These are phyloP conservation scores for Pichia cabralensis DNA, from an alignment of 805 yeast genomes.

Conservation along the genomic window DNA sequence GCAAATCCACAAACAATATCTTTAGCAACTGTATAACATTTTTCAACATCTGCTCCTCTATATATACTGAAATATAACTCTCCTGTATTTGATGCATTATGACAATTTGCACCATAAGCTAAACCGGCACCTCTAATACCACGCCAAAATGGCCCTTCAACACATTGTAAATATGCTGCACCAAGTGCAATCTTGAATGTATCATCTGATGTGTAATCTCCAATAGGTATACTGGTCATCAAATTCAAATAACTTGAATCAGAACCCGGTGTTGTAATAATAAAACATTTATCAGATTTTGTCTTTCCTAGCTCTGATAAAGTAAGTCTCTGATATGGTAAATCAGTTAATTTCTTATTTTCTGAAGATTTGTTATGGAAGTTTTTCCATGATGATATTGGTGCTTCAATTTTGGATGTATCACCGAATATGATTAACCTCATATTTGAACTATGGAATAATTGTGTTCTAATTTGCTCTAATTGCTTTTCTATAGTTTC, in stretches of 20 bases:
- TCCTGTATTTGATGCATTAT: constrained; percentile 54
- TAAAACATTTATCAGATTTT: constrained; percentile 44
- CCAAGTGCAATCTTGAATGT: constrained; percentile 63
- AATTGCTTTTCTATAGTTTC: constrained; percentile 37
- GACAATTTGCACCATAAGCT: constrained; percentile 77
- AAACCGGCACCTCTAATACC: constrained; percentile 91
- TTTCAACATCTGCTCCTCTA: constrained; percentile 74
- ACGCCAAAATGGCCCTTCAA: constrained; percentile 96
- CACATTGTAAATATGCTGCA: constrained; percentile 67
- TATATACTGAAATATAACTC: constrained; percentile 57
- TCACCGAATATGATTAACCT: constrained; percentile 69
- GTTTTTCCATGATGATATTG: constrained; percentile 50
- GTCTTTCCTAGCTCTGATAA: constrained; percentile 45
- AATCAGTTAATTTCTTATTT: constrained; percentile 12
- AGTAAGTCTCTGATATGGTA: constrained; percentile 46
- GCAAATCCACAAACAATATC: constrained; percentile 54
- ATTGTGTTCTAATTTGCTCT: constrained; percentile 37
- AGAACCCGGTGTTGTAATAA: constrained; percentile 72
- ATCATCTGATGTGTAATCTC: constrained; percentile 44
- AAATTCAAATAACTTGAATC: constrained; percentile 67
- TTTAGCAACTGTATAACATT: constrained; percentile 50
- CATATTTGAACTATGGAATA: constrained; percentile 50
- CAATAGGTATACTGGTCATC: constrained; percentile 47
- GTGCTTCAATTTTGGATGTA: constrained; percentile 36
- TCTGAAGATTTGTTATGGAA: constrained; percentile 19